Evolutionary conservation across 2,329 filamentous ascomycete species (phyloP).

Genomic region (Atkinsonella hypoxylon): DNA sequence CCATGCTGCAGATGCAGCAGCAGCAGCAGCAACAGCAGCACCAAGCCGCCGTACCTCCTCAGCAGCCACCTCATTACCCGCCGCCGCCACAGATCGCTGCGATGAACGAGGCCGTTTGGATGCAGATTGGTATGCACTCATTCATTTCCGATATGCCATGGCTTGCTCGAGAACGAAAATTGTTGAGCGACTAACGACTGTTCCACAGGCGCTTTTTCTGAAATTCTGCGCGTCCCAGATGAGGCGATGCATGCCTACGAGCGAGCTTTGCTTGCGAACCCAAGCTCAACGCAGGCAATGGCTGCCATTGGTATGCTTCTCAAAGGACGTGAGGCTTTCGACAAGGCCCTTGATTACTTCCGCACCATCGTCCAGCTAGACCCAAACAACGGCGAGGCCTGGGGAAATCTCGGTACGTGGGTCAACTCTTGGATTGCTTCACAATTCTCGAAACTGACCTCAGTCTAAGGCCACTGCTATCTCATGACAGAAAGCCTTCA

Average conservation of each 20-base stretch:
- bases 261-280: conserved; percentile 76
- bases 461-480: conserved; percentile 72
- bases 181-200: neutral
- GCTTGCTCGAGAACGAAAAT: neutral
- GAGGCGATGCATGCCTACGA: conserved; percentile 87
- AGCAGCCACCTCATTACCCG: conserved; percentile 47
- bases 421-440: conserved; percentile 13
- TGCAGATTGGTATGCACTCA: conserved; percentile 66
- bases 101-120: conserved; percentile 82
- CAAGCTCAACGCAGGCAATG: conserved; percentile 82
- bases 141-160: conserved; percentile 6
- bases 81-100: conserved; percentile 63
- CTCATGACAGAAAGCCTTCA: conserved; percentile 98
- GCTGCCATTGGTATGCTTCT: conserved; percentile 87
- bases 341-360: conserved; percentile 86
- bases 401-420: conserved; percentile 77
- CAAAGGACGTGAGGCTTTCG: conserved; percentile 84
- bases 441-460: neutral
- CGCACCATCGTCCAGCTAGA: conserved; percentile 87
- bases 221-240: conserved; percentile 78
- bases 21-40: conserved; percentile 41
- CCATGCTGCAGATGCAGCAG: conserved; percentile 53
- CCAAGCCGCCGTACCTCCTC: conserved; percentile 46
- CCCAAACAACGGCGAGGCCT: conserved; percentile 80
- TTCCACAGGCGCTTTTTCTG: conserved; percentile 62